Evolutionary conservation across 768 basidiomycete species (phyloP).

Genomic region (Artomyces pyxidatus): DNA sequence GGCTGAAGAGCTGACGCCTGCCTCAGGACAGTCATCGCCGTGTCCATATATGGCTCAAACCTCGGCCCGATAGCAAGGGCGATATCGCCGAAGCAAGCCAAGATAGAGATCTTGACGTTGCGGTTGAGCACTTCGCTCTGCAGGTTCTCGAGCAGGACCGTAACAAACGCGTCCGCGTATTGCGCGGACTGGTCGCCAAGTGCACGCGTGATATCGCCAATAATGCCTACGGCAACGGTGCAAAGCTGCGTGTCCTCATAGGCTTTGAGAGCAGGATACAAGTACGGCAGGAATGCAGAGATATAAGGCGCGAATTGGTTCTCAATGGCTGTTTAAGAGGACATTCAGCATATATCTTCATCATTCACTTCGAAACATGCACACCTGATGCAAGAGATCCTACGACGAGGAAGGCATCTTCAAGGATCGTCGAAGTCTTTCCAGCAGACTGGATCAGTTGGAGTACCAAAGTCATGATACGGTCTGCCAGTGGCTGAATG

Average conservation of each 20-base stretch:
- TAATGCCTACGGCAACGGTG: conserved; percentile 91
- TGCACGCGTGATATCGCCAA: conserved; percentile 94
- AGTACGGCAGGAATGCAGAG: conserved; percentile 73
- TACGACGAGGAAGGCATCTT: conserved; percentile 93
- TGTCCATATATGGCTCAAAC: conserved; percentile 86
- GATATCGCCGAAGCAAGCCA: conserved; percentile 94
- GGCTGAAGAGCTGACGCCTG: conserved; percentile 88
- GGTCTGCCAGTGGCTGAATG: conserved; percentile 84
- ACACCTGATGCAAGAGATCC: conserved; percentile 76
- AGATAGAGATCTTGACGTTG: conserved; percentile 93
- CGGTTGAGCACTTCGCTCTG: conserved; percentile 86
- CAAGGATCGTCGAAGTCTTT: conserved; percentile 90
- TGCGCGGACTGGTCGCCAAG: conserved; percentile 77
- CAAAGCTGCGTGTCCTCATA: conserved; percentile 95
- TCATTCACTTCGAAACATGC: too few species aligned
- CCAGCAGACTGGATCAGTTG: conserved; percentile 80
- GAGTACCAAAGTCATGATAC: conserved; percentile 89
- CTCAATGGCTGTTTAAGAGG: conserved; percentile 80
- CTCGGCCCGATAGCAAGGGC: conserved; percentile 81
- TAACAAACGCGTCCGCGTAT: conserved; percentile 88
- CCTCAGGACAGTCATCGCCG: conserved; percentile 82
- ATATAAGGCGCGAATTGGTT: conserved; percentile 76
- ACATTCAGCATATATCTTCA: too few species aligned
- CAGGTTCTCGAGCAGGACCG: conserved; percentile 82
- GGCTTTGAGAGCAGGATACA: conserved; percentile 83